Percentiles rank a stretch among this genome's conserved stretches.
phyloP scores from a whole-genome alignment of 192 early-diverging fungal species.

The Podila horticola region DNA sequence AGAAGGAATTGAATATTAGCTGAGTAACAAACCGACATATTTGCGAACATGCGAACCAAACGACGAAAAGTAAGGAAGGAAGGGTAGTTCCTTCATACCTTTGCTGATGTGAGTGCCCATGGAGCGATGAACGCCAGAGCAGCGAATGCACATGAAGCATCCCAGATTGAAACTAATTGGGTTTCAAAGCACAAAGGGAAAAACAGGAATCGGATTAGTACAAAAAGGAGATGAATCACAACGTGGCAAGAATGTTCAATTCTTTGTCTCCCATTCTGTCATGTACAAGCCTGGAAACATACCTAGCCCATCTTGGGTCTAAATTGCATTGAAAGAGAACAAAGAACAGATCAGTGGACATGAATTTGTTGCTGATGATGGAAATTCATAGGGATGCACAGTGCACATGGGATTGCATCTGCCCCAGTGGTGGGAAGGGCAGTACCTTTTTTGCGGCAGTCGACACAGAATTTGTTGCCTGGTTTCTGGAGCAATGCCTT shows the following conservation, averaged over 20 bases:
- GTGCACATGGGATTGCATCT: not conserved
- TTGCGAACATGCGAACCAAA: not conserved
- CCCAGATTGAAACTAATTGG: constrained; percentile 58
- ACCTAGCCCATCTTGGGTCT: constrained; percentile 52
- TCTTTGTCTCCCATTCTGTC: not conserved
- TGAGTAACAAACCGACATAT: constrained; percentile 1
- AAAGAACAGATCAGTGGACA: too few relatives aligned
- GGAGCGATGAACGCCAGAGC: constrained; percentile 81
- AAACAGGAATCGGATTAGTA: too few relatives aligned
- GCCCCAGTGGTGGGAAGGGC: not conserved
- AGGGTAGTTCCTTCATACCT: too few relatives aligned
- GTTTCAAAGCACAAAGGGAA: not conserved
- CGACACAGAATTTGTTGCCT: constrained; percentile 81
- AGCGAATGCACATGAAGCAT: constrained; percentile 70
- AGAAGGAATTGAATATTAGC: constrained; percentile 4
- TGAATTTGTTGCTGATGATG: too few relatives aligned
- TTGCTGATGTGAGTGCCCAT: constrained; percentile 88
- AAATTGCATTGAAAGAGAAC: not conserved
- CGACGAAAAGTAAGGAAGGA: too few relatives aligned
- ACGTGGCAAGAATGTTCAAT: too few relatives aligned
- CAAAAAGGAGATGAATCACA: too few relatives aligned
- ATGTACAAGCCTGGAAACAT: not conserved
- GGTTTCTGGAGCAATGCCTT: constrained; percentile 75
- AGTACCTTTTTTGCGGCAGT: constrained; percentile 82
- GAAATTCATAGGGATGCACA: not conserved